Base-by-base conservation (phyloP, 805 yeast species). In the Spathaspora arborariae region DNA sequence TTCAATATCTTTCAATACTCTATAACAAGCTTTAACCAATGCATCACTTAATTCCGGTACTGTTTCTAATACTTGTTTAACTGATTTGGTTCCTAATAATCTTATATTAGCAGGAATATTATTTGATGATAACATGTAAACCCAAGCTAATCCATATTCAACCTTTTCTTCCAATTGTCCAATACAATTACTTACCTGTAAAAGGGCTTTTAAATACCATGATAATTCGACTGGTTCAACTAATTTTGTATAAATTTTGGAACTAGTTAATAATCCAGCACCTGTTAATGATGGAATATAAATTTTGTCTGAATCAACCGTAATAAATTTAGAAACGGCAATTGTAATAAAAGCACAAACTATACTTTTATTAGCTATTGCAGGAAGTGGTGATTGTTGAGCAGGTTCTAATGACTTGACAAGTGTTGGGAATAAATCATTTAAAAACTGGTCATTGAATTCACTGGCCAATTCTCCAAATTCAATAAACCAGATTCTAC, bases 401-500 rank as follows among this genome's bases (percentile, higher is more conserved):
- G 80, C 74, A 37, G 79, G 85, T 11, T 58, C 59, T 30, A 67
- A 57, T 2, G 68, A 56, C 39, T 57, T 55, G n/a, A 51, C 38
- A 24, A 68, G 51, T n/a, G 57, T 45, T 2, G 66, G 62, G 16
- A 47, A 50, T n/a, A 65, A 44, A 6, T 52, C 51, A 8, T 49
- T 38, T 11, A 54, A 37, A 20, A 45, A 30, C 13, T 39, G 50
- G 3, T 37, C 46, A 38, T 30, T 39, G 30, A 46, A 51, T 4
- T 41, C 10, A 22, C 48, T 44, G 6, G 9, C 39, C 34, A 24
- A 53, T 1, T 59, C 53, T 4, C 80, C 83, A 13, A 85, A 57
- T 30, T 78, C 63, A 33, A 72, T 57, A 46, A 76, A 74, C 97
- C 97, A 92, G 18, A 80, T 65, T 56, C 79, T 80, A 53, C 85